Evolutionary conservation across 2,329 filamentous ascomycete species (phyloP).

Genomic region (Fusarium zealandicum): DNA sequence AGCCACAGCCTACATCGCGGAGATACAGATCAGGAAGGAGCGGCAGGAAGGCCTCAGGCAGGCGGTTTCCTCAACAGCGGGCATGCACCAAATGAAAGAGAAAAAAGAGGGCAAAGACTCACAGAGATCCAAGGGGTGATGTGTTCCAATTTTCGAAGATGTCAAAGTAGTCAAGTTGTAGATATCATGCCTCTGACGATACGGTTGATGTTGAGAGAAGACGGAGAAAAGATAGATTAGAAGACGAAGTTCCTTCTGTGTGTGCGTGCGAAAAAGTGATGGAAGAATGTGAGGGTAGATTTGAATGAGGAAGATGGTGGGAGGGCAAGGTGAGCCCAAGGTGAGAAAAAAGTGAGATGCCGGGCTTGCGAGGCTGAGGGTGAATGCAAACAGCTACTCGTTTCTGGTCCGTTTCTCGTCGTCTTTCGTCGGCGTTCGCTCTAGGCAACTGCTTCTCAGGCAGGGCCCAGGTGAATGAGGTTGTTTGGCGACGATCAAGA

Average conservation of each 20-base stretch:
- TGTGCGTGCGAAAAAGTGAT: neutral
- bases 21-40: neutral
- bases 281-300: neutral
- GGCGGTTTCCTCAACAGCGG: neutral
- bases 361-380: neutral
- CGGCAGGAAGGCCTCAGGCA: neutral
- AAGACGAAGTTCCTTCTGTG: neutral
- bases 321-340: neutral
- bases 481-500: too few relatives aligned
- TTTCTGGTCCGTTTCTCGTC: neutral
- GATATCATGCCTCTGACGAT: neutral
- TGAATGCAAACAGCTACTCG: conserved; percentile 1
- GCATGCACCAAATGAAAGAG: neutral
- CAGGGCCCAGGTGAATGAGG: too few relatives aligned
- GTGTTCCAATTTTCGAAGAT: conserved; percentile 15
- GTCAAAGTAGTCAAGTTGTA: conserved; percentile 10
- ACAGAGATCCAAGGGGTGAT: conserved; percentile 2
- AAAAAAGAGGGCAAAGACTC: neutral
- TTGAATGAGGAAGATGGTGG: neutral
- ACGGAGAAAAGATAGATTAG: neutral
- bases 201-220: neutral
- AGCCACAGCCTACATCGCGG: neutral
- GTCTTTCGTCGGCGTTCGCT: neutral
- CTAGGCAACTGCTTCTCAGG: too few relatives aligned
- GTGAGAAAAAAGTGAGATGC: neutral